Evolutionary conservation across 805 yeast species (phyloP).

Genomic region (Ogataea pignaliae): DNA sequence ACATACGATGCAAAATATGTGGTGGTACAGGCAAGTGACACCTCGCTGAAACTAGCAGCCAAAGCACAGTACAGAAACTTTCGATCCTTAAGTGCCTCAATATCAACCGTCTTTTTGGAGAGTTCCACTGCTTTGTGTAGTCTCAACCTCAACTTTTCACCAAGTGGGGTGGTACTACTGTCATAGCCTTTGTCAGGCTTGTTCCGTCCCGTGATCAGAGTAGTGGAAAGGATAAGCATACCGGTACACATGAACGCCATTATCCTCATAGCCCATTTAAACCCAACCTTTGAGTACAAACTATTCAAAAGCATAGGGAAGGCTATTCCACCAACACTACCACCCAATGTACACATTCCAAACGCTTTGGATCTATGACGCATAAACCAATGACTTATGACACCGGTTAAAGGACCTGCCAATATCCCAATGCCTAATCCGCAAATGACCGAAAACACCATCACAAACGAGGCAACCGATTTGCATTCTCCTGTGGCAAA

Average conservation of each 20-base stretch:
- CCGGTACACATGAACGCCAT: conserved; percentile 40
- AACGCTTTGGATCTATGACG: conserved; percentile 48
- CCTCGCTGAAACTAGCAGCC: conserved; percentile 39
- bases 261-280: conserved; percentile 50
- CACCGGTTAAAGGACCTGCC: conserved; percentile 51
- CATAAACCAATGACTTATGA: conserved; percentile 56
- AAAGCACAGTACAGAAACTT: conserved; percentile 17
- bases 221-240: conserved; percentile 19
- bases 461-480: conserved; percentile 39
- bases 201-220: conserved; percentile 33
- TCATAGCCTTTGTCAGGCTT: conserved; percentile 8
- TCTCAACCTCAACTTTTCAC: background rate
- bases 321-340: conserved; percentile 47
- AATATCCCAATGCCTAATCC: conserved; percentile 43
- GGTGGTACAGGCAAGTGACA: conserved; percentile 41
- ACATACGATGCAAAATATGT: conserved; percentile 52
- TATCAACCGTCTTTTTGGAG: conserved; percentile 27
- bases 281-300: conserved; percentile 43
- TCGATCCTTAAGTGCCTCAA: conserved; percentile 32
- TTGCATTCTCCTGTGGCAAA: conserved; percentile 37
- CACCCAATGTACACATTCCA: conserved; percentile 53
- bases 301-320: conserved; percentile 46
- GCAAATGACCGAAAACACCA: conserved; percentile 40
- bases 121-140: conserved; percentile 2
- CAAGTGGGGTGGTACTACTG: background rate